phyloP scores from a whole-genome alignment of 2,329 filamentous ascomycete genomes.

The Aspergillus jensenii region DNA sequence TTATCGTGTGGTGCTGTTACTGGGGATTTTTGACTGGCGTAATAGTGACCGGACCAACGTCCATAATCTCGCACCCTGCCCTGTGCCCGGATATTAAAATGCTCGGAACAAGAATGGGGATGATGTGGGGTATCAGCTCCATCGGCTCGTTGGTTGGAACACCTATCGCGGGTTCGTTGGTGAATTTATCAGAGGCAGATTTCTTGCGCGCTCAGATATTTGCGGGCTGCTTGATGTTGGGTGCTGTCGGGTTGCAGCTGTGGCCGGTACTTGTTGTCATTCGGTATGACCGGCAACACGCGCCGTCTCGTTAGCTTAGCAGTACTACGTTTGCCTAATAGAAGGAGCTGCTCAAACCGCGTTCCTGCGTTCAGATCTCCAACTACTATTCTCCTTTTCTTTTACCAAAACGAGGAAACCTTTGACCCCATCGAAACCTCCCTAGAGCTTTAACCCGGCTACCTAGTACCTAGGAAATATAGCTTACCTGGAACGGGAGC shows the following conservation, averaged over 20 bases:
- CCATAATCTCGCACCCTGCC: slow-evolving; percentile 30
- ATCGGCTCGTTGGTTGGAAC: slow-evolving; percentile 32
- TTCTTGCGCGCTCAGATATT: slow-evolving; percentile 34
- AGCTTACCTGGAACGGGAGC: too few relatives aligned
- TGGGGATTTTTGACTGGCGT: slow-evolving; percentile 33
- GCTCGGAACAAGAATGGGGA: slow-evolving; percentile 31
- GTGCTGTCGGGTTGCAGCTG: slow-evolving; percentile 25
- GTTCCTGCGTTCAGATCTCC: too few relatives aligned
- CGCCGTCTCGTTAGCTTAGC: background rate
- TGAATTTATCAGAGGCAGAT: slow-evolving; percentile 24
- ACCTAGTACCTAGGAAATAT: too few relatives aligned
- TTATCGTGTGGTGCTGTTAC: slow-evolving; percentile 34
- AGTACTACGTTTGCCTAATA: background rate
- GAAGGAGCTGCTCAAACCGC: too few relatives aligned
- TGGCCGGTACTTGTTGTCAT: slow-evolving; percentile 29
- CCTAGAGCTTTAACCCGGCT: too few relatives aligned
- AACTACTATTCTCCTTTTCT: too few relatives aligned
- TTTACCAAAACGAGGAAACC: too few relatives aligned
- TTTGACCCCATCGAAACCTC: too few relatives aligned
- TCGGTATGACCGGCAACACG: background rate
- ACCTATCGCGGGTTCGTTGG: slow-evolving; percentile 33
- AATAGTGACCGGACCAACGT: slow-evolving; percentile 29
- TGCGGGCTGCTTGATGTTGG: slow-evolving; percentile 33
- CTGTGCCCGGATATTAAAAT: slow-evolving; percentile 27
- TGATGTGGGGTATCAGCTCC: slow-evolving; percentile 38